Percentiles rank a stretch among this genome's conserved stretches.
Conservation (phyloP, 805 yeast species). For the Sugiyamaella boreocaroliniensis region DNA sequence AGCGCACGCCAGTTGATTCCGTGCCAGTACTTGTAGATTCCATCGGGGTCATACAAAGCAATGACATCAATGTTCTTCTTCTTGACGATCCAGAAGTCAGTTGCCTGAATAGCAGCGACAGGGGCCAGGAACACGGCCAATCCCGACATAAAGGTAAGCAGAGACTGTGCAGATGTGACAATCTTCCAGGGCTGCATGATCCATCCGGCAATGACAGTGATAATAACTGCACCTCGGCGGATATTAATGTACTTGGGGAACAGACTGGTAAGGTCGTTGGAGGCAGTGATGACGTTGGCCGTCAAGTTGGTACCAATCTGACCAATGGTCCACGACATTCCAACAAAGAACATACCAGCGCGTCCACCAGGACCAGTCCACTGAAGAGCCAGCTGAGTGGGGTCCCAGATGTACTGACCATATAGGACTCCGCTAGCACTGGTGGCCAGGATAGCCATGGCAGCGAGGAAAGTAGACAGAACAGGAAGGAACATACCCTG, state of each 20-base stretch:
- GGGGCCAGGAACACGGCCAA: constrained; percentile 40
- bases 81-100: constrained; percentile 40
- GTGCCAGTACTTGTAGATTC: constrained; percentile 38
- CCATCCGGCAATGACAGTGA: constrained; percentile 25
- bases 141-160: constrained; percentile 33
- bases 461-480: constrained; percentile 12
- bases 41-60: constrained; percentile 36
- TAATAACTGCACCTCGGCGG: constrained; percentile 36
- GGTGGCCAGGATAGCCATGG: constrained; percentile 42
- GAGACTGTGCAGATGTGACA: constrained; percentile 32
- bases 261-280: constrained; percentile 45
- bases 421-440: constrained; percentile 38
- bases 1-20: constrained; percentile 43
- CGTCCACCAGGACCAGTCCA: constrained; percentile 40
- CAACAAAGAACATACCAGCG: constrained; percentile 24
- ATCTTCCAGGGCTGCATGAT: constrained; percentile 38
- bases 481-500: constrained; percentile 16
- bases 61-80: constrained; percentile 36
- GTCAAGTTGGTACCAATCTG: constrained; percentile 19
- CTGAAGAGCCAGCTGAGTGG: constrained; percentile 34
- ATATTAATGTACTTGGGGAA: constrained; percentile 40
- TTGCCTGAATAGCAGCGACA: constrained; percentile 33
- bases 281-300: constrained; percentile 41
- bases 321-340: constrained; percentile 16
- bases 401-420: constrained; percentile 44